These are phyloP conservation scores for Elongisporangium prolatum DNA, from an alignment of 352 stramenopile genomes.

Conservation along the genomic window DNA sequence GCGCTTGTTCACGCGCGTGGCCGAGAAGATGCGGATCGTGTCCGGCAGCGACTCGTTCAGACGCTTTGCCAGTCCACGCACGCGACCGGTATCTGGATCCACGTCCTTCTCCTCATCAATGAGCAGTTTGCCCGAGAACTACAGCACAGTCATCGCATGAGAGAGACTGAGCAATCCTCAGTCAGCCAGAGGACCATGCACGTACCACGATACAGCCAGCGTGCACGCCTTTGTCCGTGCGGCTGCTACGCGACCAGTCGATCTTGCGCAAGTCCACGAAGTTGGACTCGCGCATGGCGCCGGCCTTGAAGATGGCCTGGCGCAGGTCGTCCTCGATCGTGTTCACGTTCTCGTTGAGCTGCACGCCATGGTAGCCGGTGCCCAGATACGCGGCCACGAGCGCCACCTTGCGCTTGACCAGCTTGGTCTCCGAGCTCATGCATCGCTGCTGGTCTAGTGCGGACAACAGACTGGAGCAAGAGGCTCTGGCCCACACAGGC, in stretches of 20 bases:
- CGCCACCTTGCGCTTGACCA: constrained; percentile 87
- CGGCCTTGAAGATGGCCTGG: constrained; percentile 66
- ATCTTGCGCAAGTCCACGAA: constrained; percentile 87
- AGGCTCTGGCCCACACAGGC: background rate
- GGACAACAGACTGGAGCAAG: background rate
- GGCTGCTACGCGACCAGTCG: constrained; percentile 85
- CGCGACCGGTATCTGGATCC: constrained; percentile 46
- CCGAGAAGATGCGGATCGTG: constrained; percentile 86
- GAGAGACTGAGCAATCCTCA: background rate
- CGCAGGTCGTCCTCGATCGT: constrained; percentile 87
- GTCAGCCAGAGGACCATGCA: constrained; percentile 4
- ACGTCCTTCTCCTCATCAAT: constrained; percentile 72
- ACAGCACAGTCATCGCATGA: constrained; percentile 1
- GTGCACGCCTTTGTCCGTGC: constrained; percentile 92
- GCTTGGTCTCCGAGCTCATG: constrained; percentile 13
- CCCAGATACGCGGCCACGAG: constrained; percentile 84
- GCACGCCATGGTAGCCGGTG: constrained; percentile 71
- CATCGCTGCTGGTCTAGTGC: background rate
- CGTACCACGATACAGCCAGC: constrained; percentile 85
- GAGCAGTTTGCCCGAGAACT: constrained; percentile 87
- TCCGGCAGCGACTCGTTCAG: constrained; percentile 78
- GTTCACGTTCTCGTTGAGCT: constrained; percentile 71
- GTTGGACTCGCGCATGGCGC: constrained; percentile 86
- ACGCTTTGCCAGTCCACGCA: constrained; percentile 47
- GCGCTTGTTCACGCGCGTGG: constrained; percentile 84